phyloP scores from a whole-genome alignment of 495 filamentous ascomycete genomes.

The Penicillium malachiteum region DNA sequence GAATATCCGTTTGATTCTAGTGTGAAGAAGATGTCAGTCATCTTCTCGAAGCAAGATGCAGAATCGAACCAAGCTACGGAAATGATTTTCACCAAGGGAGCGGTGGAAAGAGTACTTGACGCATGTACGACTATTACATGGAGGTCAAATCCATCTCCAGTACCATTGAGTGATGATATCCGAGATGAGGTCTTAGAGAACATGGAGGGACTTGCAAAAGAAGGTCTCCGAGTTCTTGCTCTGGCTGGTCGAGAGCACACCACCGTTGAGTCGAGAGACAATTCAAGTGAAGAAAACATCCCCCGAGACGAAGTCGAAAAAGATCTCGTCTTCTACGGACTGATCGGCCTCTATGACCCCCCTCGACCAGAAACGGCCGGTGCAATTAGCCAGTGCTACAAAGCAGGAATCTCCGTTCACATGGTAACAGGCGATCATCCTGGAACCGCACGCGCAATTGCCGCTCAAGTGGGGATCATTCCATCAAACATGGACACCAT shows the following conservation, averaged over 20 bases:
- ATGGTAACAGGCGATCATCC: slow-evolving; percentile 74
- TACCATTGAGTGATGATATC: slow-evolving; percentile 41
- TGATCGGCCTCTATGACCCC: slow-evolving; percentile 73
- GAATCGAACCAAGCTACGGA: slow-evolving; percentile 27
- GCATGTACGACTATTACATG: slow-evolving; percentile 56
- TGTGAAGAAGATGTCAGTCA: slow-evolving; percentile 69
- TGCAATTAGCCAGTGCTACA: slow-evolving; percentile 60
- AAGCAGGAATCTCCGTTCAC: slow-evolving; percentile 70
- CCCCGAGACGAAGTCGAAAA: slow-evolving; percentile 59
- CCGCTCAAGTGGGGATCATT: slow-evolving; percentile 66
- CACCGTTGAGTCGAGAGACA: slow-evolving; percentile 14
- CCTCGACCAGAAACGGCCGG: slow-evolving; percentile 54
- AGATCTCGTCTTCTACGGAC: slow-evolving; percentile 60
- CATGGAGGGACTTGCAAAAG: slow-evolving; percentile 61
- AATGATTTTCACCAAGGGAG: slow-evolving; percentile 72
- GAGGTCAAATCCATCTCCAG: slow-evolving; percentile 35
- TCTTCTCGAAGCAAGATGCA: slow-evolving; percentile 44
- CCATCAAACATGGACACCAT: slow-evolving; percentile 51
- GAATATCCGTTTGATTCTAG: slow-evolving; percentile 69
- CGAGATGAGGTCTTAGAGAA: slow-evolving; percentile 56
- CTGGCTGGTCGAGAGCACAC: slow-evolving; percentile 52
- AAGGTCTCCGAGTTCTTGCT: slow-evolving; percentile 65
- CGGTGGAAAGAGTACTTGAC: slow-evolving; percentile 76
- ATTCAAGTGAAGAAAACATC: slow-evolving; percentile 34
- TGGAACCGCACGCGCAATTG: slow-evolving; percentile 65